Base-by-base conservation (phyloP, 1,284 basidiomycete species). In the Apiotrichum sp. region DNA sequence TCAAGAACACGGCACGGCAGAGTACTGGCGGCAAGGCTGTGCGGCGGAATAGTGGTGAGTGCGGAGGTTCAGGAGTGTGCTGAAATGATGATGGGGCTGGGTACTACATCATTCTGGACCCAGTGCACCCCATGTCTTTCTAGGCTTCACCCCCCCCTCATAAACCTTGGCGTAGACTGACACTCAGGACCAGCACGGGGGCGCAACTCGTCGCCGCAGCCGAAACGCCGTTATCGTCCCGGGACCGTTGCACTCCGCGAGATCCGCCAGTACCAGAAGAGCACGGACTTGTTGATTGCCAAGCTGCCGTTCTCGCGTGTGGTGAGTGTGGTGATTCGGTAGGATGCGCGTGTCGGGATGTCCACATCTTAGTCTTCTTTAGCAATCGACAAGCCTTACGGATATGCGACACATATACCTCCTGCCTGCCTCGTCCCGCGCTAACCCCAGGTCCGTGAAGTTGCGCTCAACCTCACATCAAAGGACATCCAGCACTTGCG, bases 241-340 rank as follows among this genome's bases (percentile, higher is more conserved):
- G 92, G 92, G 3, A 93, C 89, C 1, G 84, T 88, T 58, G 93
- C 93, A 33, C 78, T 97, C 55, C 82, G 87, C 39, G 93, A 97
- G 78, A 96, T 97, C 54, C 81, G 93, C 62, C 88, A 87, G 70
- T 96, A 93, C 74, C 93, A 97, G 76, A 93, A 90, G 74, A 86
- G 83, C 63, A 96, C 93, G 4, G 91, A 96, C 69, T 78, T 96
- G 55, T 78, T 96, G 56, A 79, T 97, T 59, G 83, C 84, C 63
- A 93, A 89, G 72, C 80, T 96, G 46, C 93, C 93, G 0, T 97
- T 97, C 73, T 87, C 89, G 47, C 87, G 93, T 64, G 79, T 96
- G 66, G 93, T 96, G 68, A 68, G 87, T 82, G 14, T 8, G 22
- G 22, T 22, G 22, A 22, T 22, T 22, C 22, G 22, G 22, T 22